phyloP scores from a whole-genome alignment of 352 stramenopile genomes.

The Phytophthora fragariae region DNA sequence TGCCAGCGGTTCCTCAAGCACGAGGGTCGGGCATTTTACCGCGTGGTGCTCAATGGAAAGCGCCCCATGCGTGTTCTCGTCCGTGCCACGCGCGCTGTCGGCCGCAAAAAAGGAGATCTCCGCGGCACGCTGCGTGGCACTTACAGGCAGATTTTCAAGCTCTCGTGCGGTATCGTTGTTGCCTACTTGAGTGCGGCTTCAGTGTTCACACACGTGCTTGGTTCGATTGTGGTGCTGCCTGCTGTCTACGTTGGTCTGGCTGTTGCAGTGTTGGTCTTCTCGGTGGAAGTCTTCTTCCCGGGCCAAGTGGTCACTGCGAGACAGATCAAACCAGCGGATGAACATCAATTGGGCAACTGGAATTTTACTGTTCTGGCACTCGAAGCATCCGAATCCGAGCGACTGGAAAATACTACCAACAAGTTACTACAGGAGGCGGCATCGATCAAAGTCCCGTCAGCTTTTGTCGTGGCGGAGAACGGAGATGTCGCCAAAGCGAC shows the following conservation, averaged over 20 bases:
- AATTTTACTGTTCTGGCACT: constrained; percentile 64
- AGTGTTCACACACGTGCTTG: constrained; percentile 62
- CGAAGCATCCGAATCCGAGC: constrained; percentile 70
- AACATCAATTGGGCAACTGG: constrained; percentile 56
- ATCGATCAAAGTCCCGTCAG: constrained; percentile 51
- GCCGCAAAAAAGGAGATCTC: constrained; percentile 43
- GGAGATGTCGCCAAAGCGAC: constrained; percentile 65
- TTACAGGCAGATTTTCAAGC: constrained; percentile 70
- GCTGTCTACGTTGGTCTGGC: constrained; percentile 58
- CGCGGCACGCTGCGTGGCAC: constrained; percentile 62
- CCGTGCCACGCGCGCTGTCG: constrained; percentile 34
- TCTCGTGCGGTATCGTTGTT: constrained; percentile 66
- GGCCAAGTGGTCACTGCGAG: constrained; percentile 56
- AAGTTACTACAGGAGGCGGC: constrained; percentile 19
- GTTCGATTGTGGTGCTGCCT: constrained; percentile 57
- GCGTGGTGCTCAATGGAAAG: constrained; percentile 56
- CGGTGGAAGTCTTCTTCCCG: constrained; percentile 65
- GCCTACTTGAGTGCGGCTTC: constrained; percentile 58
- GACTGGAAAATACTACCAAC: constrained; percentile 27
- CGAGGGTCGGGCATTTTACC: constrained; percentile 57
- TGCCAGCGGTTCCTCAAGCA: constrained; percentile 57
- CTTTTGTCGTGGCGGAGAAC: constrained; percentile 76
- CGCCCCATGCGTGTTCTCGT: constrained; percentile 68
- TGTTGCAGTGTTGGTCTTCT: constrained; percentile 55
- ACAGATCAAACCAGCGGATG: constrained; percentile 21